Evolutionary conservation across 345 rosid species (phyloP).

Genomic region (Acer yangbiense): DNA sequence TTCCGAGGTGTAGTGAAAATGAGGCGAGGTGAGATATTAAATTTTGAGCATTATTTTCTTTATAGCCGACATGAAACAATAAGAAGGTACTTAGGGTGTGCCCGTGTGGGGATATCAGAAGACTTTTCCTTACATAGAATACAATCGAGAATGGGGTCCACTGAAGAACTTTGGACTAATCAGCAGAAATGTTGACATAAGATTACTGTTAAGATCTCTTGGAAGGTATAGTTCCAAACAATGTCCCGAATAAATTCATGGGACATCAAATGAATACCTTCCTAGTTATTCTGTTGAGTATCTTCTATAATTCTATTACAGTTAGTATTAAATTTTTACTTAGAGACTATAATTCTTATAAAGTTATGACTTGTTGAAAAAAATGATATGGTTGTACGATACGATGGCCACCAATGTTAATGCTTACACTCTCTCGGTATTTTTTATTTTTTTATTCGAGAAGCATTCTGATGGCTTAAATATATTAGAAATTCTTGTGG

Average conservation of each 20-base stretch:
- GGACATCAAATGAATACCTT: too few relatives aligned
- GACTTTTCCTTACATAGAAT: neutral
- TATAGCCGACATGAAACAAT: neutral
- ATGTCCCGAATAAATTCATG: too few relatives aligned
- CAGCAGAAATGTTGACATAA: too few relatives aligned
- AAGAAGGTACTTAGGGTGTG: neutral
- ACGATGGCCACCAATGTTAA: neutral
- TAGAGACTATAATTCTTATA: neutral
- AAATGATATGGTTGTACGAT: neutral
- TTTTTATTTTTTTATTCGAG: too few relatives aligned
- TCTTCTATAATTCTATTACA: neutral
- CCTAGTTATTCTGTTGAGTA: too few relatives aligned
- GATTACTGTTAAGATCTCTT: too few relatives aligned
- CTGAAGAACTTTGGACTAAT: neutral
- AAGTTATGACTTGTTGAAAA: too few relatives aligned
- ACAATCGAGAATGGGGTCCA: neutral
- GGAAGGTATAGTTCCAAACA: too few relatives aligned
- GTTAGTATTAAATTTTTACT: neutral
- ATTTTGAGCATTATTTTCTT: slow-evolving; percentile 1
- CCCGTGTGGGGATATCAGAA: neutral
- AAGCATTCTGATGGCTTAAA: neutral
- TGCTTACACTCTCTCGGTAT: too few relatives aligned
- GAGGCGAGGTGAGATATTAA: slow-evolving; percentile 83
- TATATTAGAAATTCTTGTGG: neutral
- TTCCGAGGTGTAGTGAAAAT: slow-evolving; percentile 93